phyloP scores from a whole-genome alignment of 2,329 filamentous ascomycete species.

The Rugonectria rugulosa region DNA sequence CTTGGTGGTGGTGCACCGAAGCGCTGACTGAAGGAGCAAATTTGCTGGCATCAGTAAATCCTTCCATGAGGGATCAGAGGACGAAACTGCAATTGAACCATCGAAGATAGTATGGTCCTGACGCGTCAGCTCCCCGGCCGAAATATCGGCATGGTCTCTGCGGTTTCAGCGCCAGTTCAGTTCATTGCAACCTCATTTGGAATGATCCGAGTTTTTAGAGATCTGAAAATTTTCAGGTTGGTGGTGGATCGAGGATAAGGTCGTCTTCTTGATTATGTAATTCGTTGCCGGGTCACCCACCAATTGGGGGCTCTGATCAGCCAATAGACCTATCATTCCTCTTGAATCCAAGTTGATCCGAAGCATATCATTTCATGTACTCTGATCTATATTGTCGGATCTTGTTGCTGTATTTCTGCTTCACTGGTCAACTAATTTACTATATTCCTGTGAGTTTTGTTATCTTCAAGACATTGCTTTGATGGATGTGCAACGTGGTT shows the following conservation, averaged over 20 bases:
- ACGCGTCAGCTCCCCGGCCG: slow-evolving; percentile 4
- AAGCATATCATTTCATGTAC: too few species aligned
- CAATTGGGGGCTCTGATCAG: not conserved
- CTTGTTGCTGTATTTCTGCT: too few species aligned
- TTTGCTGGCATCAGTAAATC: not conserved
- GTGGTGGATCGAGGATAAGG: slow-evolving; percentile 23
- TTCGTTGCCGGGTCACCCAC: not conserved
- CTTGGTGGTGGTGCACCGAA: not conserved
- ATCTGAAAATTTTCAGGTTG: slow-evolving; percentile 25
- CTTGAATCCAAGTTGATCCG: too few species aligned
- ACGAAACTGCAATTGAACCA: slow-evolving; percentile 8
- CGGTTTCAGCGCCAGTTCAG: not conserved
- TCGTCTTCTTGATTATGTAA: slow-evolving; percentile 31
- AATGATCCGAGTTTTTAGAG: slow-evolving; percentile 8
- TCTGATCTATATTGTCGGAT: too few species aligned
- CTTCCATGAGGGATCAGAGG: not conserved
- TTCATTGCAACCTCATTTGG: not conserved
- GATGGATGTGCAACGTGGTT: too few species aligned
- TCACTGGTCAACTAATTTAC: too few species aligned
- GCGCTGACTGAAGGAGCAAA: too few species aligned
- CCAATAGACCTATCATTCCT: too few species aligned
- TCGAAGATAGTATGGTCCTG: not conserved
- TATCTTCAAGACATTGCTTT: too few species aligned
- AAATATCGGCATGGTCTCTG: not conserved
- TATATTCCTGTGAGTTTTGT: too few species aligned